Percentiles rank a stretch among this genome's conserved stretches.
These are phyloP conservation scores for Torulaspora gathmanii DNA, from an alignment of 805 yeast species.

Conservation along the genomic window DNA sequence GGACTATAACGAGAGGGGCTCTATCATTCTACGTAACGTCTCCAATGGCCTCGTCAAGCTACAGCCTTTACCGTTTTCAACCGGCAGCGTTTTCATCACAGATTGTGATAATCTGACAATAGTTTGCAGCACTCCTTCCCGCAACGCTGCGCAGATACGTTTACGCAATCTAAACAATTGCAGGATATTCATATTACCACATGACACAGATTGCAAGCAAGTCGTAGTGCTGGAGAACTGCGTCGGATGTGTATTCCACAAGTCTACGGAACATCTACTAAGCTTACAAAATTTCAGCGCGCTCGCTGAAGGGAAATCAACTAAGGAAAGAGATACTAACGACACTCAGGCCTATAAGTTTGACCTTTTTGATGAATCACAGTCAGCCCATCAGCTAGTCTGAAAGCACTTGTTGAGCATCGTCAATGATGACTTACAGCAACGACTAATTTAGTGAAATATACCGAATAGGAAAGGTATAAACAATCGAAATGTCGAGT, in stretches of 20 bases:
- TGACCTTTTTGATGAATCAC: slow-evolving; percentile 3
- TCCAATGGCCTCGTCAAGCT: slow-evolving; percentile 15
- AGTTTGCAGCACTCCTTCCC: slow-evolving; percentile 9
- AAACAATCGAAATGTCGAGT: slow-evolving; percentile 3
- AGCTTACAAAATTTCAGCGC: slow-evolving; percentile 27
- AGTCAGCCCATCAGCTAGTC: not conserved
- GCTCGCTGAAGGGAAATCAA: slow-evolving; percentile 3
- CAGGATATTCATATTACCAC: slow-evolving; percentile 16
- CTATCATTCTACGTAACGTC: slow-evolving; percentile 19
- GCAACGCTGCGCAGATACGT: slow-evolving; percentile 26
- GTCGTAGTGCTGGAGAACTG: slow-evolving; percentile 28
- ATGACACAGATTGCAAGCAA: slow-evolving; percentile 12
- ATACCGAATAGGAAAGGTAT: slow-evolving; percentile 12
- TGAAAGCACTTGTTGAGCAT: not conserved
- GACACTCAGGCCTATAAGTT: slow-evolving; percentile 4
- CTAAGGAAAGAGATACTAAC: not conserved
- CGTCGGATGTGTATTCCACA: slow-evolving; percentile 21
- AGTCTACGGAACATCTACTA: slow-evolving; percentile 11
- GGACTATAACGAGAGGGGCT: slow-evolving; percentile 10
- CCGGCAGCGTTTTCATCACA: slow-evolving; percentile 27
- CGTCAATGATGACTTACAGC: not conserved
- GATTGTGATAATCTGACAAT: slow-evolving; percentile 19
- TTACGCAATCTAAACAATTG: slow-evolving; percentile 24
- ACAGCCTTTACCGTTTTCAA: slow-evolving; percentile 16
- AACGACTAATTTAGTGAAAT: not conserved